Conservation (phyloP, 495 filamentous ascomycete species). For the Poronia punctata region DNA sequence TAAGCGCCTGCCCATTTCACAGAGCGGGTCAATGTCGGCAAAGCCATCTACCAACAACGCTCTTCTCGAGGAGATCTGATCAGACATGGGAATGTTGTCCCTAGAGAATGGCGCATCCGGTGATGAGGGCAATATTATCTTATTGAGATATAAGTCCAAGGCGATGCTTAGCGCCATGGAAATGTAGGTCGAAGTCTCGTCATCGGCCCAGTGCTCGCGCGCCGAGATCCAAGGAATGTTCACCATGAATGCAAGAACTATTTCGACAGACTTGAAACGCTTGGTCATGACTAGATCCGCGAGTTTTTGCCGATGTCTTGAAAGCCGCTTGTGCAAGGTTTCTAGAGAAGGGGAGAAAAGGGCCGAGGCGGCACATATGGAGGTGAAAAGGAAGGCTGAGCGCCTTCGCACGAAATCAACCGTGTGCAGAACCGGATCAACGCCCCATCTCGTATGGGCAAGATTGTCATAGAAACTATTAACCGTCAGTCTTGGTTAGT, state of each 20-base stretch:
- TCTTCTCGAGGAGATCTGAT: conserved; percentile 58
- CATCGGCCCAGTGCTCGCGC: conserved; percentile 58
- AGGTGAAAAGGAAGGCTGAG: conserved; percentile 65
- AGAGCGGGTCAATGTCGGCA: conserved; percentile 52
- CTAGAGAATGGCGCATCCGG: conserved; percentile 42
- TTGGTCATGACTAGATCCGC: conserved; percentile 52
- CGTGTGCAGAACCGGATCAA: conserved; percentile 59
- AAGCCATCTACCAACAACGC: conserved; percentile 63
- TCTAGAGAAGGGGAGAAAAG: conserved; percentile 56
- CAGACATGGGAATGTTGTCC: conserved; percentile 48
- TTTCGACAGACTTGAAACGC: conserved; percentile 61
- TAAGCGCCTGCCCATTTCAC: conserved; percentile 51
- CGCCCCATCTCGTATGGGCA: conserved; percentile 67
- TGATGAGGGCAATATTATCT: conserved; percentile 52
- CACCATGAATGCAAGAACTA: conserved; percentile 68
- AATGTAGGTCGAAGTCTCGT: conserved; percentile 66
- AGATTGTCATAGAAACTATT: conserved; percentile 61
- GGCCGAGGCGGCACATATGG: conserved; percentile 57
- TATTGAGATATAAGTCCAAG: conserved; percentile 61
- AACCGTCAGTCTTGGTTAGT: conserved; percentile 1
- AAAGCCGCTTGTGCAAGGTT: conserved; percentile 56
- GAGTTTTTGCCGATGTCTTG: conserved; percentile 55
- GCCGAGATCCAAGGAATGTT: conserved; percentile 72
- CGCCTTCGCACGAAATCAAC: conserved; percentile 55
- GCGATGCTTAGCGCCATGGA: conserved; percentile 63